Evolutionary conservation across 495 filamentous ascomycete species (phyloP).

Genomic region (Schizothecium vesticola): DNA sequence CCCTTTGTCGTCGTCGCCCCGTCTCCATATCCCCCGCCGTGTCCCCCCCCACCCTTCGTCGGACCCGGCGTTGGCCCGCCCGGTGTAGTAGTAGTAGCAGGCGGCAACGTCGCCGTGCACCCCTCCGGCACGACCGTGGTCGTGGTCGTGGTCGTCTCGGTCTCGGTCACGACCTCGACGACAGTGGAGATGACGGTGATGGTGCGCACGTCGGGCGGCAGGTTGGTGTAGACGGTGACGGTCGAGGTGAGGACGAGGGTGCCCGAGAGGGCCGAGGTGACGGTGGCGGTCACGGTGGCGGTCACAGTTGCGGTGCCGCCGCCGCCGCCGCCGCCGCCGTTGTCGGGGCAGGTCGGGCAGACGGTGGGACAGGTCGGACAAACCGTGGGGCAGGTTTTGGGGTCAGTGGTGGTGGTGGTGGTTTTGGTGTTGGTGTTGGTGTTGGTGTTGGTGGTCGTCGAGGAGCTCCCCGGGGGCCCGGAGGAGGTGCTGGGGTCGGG

Average conservation of each 20-base stretch:
- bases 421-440: conserved; percentile 1
- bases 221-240: conserved; percentile 2
- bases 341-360: neutral
- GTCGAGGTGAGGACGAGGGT: conserved; percentile 6
- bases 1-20: neutral
- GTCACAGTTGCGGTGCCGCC: neutral
- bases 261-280: neutral
- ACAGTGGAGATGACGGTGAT: conserved; percentile 6
- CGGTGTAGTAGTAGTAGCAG: neutral
- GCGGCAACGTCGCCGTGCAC: neutral
- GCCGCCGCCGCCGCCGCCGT: neutral
- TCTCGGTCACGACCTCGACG: conserved; percentile 4
- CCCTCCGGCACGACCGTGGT: neutral
- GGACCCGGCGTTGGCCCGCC: neutral
- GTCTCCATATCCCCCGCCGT: neutral
- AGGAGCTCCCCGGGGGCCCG: neutral
- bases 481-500: neutral
- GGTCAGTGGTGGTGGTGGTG: neutral
- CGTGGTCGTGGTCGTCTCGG: neutral
- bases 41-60: neutral
- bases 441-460: neutral
- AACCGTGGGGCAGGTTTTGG: neutral
- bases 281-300: neutral
- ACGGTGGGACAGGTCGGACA: neutral
- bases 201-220: neutral